These are phyloP conservation scores for Acidiella bohemica DNA, from an alignment of 495 filamentous ascomycete species.

Conservation along the genomic window DNA sequence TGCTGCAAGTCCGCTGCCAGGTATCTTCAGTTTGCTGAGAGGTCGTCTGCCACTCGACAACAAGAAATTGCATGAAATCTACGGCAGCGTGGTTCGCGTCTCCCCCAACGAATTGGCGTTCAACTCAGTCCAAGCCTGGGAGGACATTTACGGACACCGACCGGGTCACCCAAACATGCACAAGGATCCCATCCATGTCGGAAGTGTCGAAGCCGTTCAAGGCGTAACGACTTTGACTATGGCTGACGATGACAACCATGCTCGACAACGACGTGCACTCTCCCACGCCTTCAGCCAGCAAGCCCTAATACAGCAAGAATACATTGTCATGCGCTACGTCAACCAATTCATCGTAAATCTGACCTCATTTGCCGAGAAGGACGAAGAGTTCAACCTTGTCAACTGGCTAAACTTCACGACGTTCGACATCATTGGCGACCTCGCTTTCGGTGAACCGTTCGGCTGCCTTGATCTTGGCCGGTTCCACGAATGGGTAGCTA, in stretches of 20 bases:
- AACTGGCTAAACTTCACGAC: slow-evolving; percentile 27
- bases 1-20: slow-evolving; percentile 17
- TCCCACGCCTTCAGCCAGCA: slow-evolving; percentile 25
- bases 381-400: slow-evolving; percentile 22
- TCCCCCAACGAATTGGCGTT: slow-evolving; percentile 24
- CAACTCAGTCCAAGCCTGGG: slow-evolving; percentile 20
- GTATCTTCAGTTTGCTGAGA: slow-evolving; percentile 11
- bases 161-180: slow-evolving; percentile 21
- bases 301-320: slow-evolving; percentile 25
- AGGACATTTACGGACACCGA: slow-evolving; percentile 24
- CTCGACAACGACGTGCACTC: slow-evolving; percentile 22
- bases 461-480: slow-evolving; percentile 22
- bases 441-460: slow-evolving; percentile 29
- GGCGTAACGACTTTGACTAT: slow-evolving; percentile 27
- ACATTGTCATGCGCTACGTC: slow-evolving; percentile 25
- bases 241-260: slow-evolving; percentile 24
- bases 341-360: slow-evolving; percentile 23
- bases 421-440: slow-evolving; percentile 29
- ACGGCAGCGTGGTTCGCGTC: slow-evolving; percentile 23
- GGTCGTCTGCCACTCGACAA: slow-evolving; percentile 21
- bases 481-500: slow-evolving; percentile 24
- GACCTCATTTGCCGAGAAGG: slow-evolving; percentile 14
- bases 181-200: slow-evolving; percentile 26
- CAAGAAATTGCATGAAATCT: slow-evolving; percentile 23
- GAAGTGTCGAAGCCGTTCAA: slow-evolving; percentile 22